Base-by-base conservation (phyloP, 1,139 yeast genomes). In the Debaryomyces sp. region DNA sequence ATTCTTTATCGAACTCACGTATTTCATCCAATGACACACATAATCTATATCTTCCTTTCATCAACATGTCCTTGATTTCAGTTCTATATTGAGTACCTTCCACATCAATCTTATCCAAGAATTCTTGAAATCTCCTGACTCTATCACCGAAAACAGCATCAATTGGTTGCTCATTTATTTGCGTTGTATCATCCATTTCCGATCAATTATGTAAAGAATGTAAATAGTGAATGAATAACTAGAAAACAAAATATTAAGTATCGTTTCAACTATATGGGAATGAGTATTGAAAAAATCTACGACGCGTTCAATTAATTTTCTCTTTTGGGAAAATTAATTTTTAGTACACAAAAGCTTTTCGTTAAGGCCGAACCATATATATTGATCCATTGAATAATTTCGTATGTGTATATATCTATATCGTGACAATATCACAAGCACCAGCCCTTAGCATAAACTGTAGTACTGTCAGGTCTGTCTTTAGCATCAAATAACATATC, bases 101-200 rank as follows among this genome's bases (percentile, higher is more conserved):
- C 17, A 62, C 58, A 53, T 65, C 70, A 48, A 73, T 62, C 38
- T 77, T 68, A 59, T 88, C 95, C 43, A 94, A 75, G 64, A 92
- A 92, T 61, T 94, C 98, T 56, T 89, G 92, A 70, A 94, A 94
- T 57, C 86, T 78, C 63, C 96, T 84, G 34, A 89, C 89, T 57
- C 97, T 83, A 66, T 92, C 98, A 52, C 87, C 82, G 59, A 83
- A 84, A 43, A 75, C 78, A 51, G 79, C 80, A 56, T 76, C 80
- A 35, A 73, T 61, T 27, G 78, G 72, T 54, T 64, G 74, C 42
- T 71, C 77, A 46, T 50, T 55, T 26, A 55, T 41, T 43, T 53
- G 58, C 8, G 58, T 56, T 6, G 52, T 41, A 29, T 58, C 63
- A 47, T 61, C 66, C 66, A 61, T 61, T 45, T 41, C n/a, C 40